phyloP scores from a whole-genome alignment of 2,329 filamentous ascomycete species.

The Colletotrichum sp. region DNA sequence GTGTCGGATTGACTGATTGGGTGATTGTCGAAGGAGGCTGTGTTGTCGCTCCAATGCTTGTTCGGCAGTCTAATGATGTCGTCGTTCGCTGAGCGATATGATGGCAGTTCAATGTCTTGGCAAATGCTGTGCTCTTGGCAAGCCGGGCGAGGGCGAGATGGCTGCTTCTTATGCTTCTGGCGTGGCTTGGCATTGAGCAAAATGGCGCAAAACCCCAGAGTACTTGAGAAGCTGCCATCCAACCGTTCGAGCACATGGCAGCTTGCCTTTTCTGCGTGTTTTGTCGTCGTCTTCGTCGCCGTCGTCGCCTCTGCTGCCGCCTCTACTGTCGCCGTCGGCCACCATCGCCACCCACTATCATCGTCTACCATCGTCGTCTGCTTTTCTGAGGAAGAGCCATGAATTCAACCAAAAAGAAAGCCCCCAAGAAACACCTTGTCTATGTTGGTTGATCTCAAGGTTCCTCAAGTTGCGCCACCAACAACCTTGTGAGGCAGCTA shows the following conservation, averaged over 20 bases:
- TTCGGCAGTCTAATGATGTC: background rate
- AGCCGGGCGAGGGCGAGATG: background rate
- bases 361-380: background rate
- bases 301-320: background rate
- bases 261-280: fast-evolving
- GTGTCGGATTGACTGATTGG: background rate
- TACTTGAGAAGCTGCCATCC: background rate
- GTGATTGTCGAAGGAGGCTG: background rate
- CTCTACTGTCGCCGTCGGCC: background rate
- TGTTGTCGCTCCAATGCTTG: background rate
- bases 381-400: background rate
- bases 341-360: background rate
- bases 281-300: background rate
- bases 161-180: conserved; percentile 7
- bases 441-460: background rate
- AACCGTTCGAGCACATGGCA: conserved; percentile 1
- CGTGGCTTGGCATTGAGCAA: background rate
- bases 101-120: background rate
- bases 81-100: background rate
- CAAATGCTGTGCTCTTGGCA: background rate
- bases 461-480: background rate
- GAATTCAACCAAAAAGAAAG: background rate
- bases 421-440: background rate
- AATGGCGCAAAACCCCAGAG: background rate
- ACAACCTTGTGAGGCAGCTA: background rate